Evolutionary conservation across 1,284 basidiomycete species (phyloP).

Genomic region (Malassezia sympodialis): DNA sequence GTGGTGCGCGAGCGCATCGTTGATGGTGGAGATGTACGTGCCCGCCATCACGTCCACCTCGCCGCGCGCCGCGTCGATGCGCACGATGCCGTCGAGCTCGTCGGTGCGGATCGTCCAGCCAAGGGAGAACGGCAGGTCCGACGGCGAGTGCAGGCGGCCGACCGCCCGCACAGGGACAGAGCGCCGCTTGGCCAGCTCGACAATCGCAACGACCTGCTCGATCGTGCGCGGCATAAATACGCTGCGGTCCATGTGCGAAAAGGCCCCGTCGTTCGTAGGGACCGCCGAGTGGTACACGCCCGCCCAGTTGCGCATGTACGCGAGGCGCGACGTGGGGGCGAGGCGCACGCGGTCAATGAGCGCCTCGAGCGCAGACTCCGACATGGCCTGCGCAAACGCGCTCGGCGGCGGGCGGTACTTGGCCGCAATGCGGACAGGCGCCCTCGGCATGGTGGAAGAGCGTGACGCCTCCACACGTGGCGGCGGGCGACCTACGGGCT

Average conservation of each 20-base stretch:
- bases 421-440: constrained; percentile 4
- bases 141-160: constrained; percentile 84
- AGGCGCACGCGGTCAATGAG: constrained; percentile 19
- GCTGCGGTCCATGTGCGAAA: constrained; percentile 16
- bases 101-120: constrained; percentile 45
- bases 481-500: neutral
- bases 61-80: constrained; percentile 18
- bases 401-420: constrained; percentile 49
- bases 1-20: constrained; percentile 55
- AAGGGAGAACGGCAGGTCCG: constrained; percentile 57
- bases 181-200: constrained; percentile 73
- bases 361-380: constrained; percentile 18
- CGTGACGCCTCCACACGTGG: constrained; percentile 1
- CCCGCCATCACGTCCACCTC: constrained; percentile 36
- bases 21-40: constrained; percentile 47
- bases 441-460: neutral
- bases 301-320: constrained; percentile 53
- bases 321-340: constrained; percentile 11
- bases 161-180: constrained; percentile 63
- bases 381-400: constrained; percentile 40
- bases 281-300: constrained; percentile 51
- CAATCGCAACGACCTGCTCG: constrained; percentile 63
- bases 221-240: constrained; percentile 69
- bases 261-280: constrained; percentile 20
- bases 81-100: constrained; percentile 31